These are phyloP conservation scores for Aspergillus sp. DNA, from an alignment of 2,329 filamentous ascomycete genomes.

Conservation along the genomic window DNA sequence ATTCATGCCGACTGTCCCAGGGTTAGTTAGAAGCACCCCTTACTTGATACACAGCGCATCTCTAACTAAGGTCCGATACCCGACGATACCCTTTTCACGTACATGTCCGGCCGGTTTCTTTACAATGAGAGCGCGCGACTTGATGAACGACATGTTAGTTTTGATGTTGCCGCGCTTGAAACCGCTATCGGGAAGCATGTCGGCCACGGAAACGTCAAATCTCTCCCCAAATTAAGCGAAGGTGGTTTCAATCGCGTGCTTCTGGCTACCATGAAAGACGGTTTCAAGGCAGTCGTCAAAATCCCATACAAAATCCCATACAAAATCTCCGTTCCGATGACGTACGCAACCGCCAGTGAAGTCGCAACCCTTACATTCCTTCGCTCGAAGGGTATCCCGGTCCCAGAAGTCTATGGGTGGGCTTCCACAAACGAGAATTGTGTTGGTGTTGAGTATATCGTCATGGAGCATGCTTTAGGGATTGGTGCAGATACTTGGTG, in stretches of 20 bases:
- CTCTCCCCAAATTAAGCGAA: slow-evolving; percentile 15
- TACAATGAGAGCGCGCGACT: slow-evolving; percentile 18
- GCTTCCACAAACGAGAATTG: slow-evolving; percentile 21
- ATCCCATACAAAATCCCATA: slow-evolving; percentile 26
- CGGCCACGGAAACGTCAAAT: slow-evolving; percentile 9
- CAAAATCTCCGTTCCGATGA: slow-evolving; percentile 17
- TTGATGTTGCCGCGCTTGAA: slow-evolving; percentile 15
- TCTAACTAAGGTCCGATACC: no score
- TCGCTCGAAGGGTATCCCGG: slow-evolving; percentile 19
- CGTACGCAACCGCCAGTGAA: slow-evolving; percentile 25
- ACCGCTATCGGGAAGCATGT: slow-evolving; percentile 2
- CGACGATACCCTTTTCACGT: neutral
- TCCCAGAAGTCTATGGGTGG: slow-evolving; percentile 22
- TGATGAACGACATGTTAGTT: slow-evolving; percentile 14
- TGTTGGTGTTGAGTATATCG: slow-evolving; percentile 28
- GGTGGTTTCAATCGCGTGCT: slow-evolving; percentile 24
- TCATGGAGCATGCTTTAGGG: slow-evolving; percentile 24
- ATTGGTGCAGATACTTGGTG: slow-evolving; percentile 11
- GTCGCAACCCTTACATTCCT: slow-evolving; percentile 24
- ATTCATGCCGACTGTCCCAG: no score
- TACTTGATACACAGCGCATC: no score
- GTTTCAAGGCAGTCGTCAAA: slow-evolving; percentile 17
- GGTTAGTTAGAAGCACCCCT: no score
- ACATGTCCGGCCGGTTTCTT: slow-evolving; percentile 16
- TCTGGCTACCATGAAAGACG: slow-evolving; percentile 23